Percentiles rank a stretch among this genome's conserved stretches.
phyloP scores from a whole-genome alignment of 768 basidiomycete genomes.

The Tephrocybe rancida region DNA sequence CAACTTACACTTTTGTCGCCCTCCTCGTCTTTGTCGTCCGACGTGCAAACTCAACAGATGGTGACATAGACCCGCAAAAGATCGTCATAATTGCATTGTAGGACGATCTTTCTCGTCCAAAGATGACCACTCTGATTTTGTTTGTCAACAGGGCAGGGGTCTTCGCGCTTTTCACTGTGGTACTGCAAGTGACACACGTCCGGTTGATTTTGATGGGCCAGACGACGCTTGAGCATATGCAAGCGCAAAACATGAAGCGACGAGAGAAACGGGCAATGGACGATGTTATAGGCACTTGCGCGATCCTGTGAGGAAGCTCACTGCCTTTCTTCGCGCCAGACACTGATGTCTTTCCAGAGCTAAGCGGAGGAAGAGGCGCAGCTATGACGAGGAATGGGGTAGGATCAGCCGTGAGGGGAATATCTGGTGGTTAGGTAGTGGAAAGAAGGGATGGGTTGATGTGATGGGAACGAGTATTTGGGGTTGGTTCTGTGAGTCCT shows the following conservation, averaged over 20 bases:
- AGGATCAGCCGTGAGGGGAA: conserved; percentile 73
- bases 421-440: conserved; percentile 81
- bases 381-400: conserved; percentile 88
- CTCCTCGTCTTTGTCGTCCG: conserved; percentile 55
- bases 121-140: neutral
- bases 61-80: conserved; percentile 61
- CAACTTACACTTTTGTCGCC: conserved; percentile 63
- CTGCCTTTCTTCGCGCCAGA: neutral
- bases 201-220: conserved; percentile 61
- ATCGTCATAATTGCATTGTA: conserved; percentile 77
- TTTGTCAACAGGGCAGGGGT: conserved; percentile 57
- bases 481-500: conserved; percentile 80
- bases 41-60: conserved; percentile 20
- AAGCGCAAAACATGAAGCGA: conserved; percentile 59
- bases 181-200: conserved; percentile 61
- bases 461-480: conserved; percentile 74
- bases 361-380: conserved; percentile 42
- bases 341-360: conserved; percentile 40
- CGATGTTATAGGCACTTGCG: conserved; percentile 55
- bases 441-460: conserved; percentile 67
- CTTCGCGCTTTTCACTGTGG: conserved; percentile 69
- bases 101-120: conserved; percentile 27
- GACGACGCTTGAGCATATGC: conserved; percentile 83
- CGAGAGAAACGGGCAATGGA: conserved; percentile 57
- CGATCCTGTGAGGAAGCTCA: conserved; percentile 41